Percentiles rank a stretch among this genome's conserved stretches.
These are phyloP conservation scores for Termitomyces sp. DNA, from an alignment of 768 basidiomycete species.

Conservation along the genomic window DNA sequence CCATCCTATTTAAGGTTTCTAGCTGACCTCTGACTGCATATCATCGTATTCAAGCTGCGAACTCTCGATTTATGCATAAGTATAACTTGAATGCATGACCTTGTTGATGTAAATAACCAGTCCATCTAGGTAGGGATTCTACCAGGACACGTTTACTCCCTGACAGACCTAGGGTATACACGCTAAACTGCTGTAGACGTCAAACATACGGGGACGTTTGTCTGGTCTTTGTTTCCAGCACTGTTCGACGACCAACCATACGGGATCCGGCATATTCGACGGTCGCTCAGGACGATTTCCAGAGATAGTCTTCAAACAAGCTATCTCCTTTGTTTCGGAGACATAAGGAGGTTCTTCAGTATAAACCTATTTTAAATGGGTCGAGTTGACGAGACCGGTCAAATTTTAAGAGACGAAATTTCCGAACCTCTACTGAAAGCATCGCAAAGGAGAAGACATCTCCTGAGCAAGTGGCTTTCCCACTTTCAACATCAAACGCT, in stretches of 20 bases:
- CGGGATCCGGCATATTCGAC: background rate
- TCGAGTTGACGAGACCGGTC: background rate
- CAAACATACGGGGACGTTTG: slow-evolving; percentile 1
- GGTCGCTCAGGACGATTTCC: slow-evolving; percentile 5
- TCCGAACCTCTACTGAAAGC: slow-evolving; percentile 12
- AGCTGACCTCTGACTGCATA: background rate
- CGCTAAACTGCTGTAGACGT: slow-evolving; percentile 6
- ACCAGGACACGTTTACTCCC: no score
- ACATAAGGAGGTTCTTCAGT: slow-evolving; percentile 4
- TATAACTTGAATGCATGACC: background rate
- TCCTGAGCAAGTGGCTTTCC: slow-evolving; percentile 18
- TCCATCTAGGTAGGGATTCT: no score
- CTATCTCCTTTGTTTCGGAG: background rate
- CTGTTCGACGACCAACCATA: slow-evolving; percentile 2
- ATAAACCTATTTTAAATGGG: background rate
- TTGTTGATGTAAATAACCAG: no score
- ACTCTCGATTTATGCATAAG: background rate
- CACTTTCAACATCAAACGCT: background rate
- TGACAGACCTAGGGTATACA: background rate
- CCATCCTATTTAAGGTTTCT: background rate
- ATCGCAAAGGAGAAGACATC: slow-evolving; percentile 25
- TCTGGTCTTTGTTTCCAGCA: slow-evolving; percentile 4
- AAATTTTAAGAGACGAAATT: background rate
- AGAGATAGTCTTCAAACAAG: background rate
- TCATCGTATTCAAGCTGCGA: background rate